Evolutionary conservation across 345 rosid species (phyloP), one percentile per base, ranked within the genome.

Genomic region (Lumnitzera littorea): DNA sequence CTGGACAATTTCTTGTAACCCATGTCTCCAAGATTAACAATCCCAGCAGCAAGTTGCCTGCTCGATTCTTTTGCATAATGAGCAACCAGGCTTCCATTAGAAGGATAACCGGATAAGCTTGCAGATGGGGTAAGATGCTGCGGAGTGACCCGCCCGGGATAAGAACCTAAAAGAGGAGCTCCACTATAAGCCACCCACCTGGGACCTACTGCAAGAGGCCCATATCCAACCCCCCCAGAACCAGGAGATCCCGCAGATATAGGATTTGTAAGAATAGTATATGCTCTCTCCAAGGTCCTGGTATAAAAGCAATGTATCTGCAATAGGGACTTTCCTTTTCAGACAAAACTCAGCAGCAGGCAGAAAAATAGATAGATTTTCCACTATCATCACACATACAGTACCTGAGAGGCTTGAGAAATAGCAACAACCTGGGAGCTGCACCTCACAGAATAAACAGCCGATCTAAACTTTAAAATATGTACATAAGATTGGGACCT

Each of bases 171-270:
- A 64, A 84, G 83, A 29, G 89, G 86, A 72, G 72, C 84, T 65
- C 91, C 97, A 55, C 95, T 87, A 52, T 89, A 94, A 55, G 99
- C 97, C 75, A 94, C 72, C 99, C 97, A 94, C 66, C 99, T 77
- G 48, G 91, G 84, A 64, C 96, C 97, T 71, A 94, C 95, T 0
- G 96, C 99, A 64, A 94, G 86, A 60, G 99, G 97, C 25, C 99
- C 97, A 63, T 79, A 86, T 62, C 97, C 99, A 68, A 78, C 66
- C 64, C 88, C 87, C 61, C 84, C 94, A 55, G 78, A 60, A 63
- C 71, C 77, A 70, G 80, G 75, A 56, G 57, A 62, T 48, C 83
- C 75, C 51, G 57, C 48, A 23, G 63, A 59, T 29, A 94, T 76
- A 53, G 87, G 79, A 68, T 94, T 86, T 68, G 95, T 87, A 60